Conservation (phyloP, 495 filamentous ascomycete genomes). For the Podospora australis region DNA sequence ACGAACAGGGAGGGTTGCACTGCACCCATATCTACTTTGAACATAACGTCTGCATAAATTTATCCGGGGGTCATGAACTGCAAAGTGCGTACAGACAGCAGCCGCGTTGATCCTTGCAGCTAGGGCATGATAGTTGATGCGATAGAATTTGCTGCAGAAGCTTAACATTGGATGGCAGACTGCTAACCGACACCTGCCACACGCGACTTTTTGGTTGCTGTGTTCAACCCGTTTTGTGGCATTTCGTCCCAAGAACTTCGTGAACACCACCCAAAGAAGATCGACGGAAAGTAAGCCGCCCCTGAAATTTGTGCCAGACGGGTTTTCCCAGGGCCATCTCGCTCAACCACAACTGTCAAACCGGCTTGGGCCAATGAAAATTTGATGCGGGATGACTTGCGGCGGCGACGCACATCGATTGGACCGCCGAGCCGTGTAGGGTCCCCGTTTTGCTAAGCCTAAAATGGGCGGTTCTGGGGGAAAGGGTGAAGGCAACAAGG, state of each 20-base stretch:
- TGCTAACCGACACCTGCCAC: not conserved
- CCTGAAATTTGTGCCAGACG: slow-evolving; percentile 25
- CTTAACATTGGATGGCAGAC: slow-evolving; percentile 1
- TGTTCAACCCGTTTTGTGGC: too few relatives aligned
- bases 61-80: not conserved
- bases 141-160: not conserved
- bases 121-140: not conserved
- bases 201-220: slow-evolving; percentile 1
- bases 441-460: slow-evolving; percentile 13
- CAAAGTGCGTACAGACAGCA: not conserved
- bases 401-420: slow-evolving; percentile 13
- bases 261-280: too few relatives aligned
- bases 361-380: slow-evolving; percentile 14
- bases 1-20: too few relatives aligned
- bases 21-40: too few relatives aligned
- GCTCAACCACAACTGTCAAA: slow-evolving; percentile 11
- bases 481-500: not conserved
- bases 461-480: slow-evolving; percentile 6
- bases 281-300: slow-evolving; percentile 18
- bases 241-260: slow-evolving; percentile 5
- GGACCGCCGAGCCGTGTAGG: slow-evolving; percentile 6
- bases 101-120: not conserved
- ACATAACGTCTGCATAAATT: not conserved
- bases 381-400: slow-evolving; percentile 7
- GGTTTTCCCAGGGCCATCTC: slow-evolving; percentile 9